Base-by-base conservation (phyloP, 2,329 filamentous ascomycete genomes). In the Aureobasidium sp. region DNA sequence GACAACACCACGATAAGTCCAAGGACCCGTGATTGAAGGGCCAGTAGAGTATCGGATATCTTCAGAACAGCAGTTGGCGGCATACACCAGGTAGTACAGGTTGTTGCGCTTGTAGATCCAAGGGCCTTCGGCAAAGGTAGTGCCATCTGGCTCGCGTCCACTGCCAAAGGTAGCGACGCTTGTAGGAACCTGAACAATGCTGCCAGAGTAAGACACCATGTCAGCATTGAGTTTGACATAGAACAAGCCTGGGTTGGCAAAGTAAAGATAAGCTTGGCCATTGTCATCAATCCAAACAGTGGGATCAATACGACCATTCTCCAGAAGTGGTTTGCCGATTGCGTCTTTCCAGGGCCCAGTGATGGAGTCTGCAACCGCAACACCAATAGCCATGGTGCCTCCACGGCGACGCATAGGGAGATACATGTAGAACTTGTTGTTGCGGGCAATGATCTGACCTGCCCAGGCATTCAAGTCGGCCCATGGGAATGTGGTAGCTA, bases 361-460 rank as follows among this genome's bases (percentile, higher is more conserved):
- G n/a, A 55, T 53, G n/a, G 36, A 57, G 29, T 52, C 31, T 12
- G 61, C 37, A 42, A 62, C 61, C 5, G 61, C 61, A 15, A 62
- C 52, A 31, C 61, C 61, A 27, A 62, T 62, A 29, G 61, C 61
- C 48, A 37, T 52, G 48, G 37, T 52, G 11, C 48, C 31, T n/a
- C 48, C 48, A 7, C 31, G 48, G 12, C 48, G 48, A 25, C 48
- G 48, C 36, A 62, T 57, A 8, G 52, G 52, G 3, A 55, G 42
- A 34, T 62, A 62, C 49, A 62, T 62, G 52, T 62, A 62, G 34
- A 52, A 62, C 7, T 62, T 62, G 22, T 55, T 55, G 44, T 47
- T 57, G 44, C 61, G 51, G 20, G 52, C 51, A 14, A 62, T 31
- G 41, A 62, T 62, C n/a, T 62, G 61, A 20, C 51, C 55, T 7